Evolutionary conservation across 2,329 filamentous ascomycete species (phyloP).

Genomic region (Colletotrichum gigasporum): DNA sequence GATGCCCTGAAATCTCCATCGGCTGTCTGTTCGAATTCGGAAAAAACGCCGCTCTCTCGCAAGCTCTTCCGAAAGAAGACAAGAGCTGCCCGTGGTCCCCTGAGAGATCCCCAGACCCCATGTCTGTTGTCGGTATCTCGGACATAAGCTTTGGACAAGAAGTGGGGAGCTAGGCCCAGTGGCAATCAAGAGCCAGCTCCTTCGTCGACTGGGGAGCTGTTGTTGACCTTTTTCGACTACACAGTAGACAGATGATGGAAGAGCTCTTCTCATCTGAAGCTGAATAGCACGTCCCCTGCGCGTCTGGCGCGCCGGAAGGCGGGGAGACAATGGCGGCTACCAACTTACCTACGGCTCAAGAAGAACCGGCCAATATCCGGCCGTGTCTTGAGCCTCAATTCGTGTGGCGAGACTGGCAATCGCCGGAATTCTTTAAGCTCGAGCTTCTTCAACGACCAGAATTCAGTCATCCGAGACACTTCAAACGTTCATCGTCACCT

Average conservation of each 20-base stretch:
- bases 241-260: conserved; percentile 5
- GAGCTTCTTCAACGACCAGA: not conserved
- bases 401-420: too few species aligned
- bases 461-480: not conserved
- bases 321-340: too few species aligned
- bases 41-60: conserved; percentile 30
- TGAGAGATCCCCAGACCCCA: conserved; percentile 21
- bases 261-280: not conserved
- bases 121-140: conserved; percentile 20
- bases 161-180: conserved; percentile 12
- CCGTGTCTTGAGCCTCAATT: too few species aligned
- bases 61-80: conserved; percentile 32
- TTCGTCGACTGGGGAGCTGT: not conserved
- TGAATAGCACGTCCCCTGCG: not conserved
- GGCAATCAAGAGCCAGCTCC: not conserved
- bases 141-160: not conserved
- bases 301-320: too few species aligned
- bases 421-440: not conserved
- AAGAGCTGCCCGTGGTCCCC: conserved; percentile 20
- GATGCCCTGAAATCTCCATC: conserved; percentile 15
- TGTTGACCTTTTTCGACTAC: not conserved
- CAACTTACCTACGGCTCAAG: too few species aligned
- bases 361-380: not conserved
- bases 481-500: not conserved
- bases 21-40: conserved; percentile 21